Conservation (phyloP, 257 asterid species). For the Oldenlandia corymbosa region DNA sequence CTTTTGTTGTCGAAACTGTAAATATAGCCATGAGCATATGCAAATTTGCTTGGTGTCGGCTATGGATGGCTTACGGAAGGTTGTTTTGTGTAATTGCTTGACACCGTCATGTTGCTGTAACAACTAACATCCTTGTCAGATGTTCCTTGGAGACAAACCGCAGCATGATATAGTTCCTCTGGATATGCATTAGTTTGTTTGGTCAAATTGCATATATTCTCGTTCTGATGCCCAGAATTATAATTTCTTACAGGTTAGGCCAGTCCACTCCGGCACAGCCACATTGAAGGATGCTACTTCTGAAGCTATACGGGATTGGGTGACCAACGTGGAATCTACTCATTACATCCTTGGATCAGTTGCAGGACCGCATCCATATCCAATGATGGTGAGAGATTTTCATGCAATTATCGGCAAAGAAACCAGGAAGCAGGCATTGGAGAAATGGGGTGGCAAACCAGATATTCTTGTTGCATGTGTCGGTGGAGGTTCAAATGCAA, state of each 20-base stretch:
- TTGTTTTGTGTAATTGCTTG: neutral
- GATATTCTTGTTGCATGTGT: constrained; percentile 89
- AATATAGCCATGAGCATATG: neutral
- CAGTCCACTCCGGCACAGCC: constrained; percentile 94
- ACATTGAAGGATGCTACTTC: constrained; percentile 97
- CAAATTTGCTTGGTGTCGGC: neutral
- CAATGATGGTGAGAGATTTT: constrained; percentile 94
- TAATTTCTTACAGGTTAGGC: constrained; percentile 52
- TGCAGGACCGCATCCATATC: constrained; percentile 96
- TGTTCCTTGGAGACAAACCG: neutral
- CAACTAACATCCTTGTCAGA: neutral
- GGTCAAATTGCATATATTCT: neutral
- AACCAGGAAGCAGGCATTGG: constrained; percentile 86
- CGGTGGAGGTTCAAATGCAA: constrained; percentile 97
- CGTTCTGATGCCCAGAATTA: neutral
- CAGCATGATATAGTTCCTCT: neutral
- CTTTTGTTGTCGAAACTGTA: neutral
- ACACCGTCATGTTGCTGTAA: neutral
- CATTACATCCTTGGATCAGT: constrained; percentile 93
- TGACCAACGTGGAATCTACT: constrained; percentile 86
- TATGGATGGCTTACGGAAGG: neutral
- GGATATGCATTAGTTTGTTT: neutral
- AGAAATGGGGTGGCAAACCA: constrained; percentile 87
- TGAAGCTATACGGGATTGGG: constrained; percentile 97
- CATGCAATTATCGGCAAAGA: constrained; percentile 95